phyloP scores from a whole-genome alignment of 495 filamentous ascomycete species.

The Lindgomyces ingoldianus region DNA sequence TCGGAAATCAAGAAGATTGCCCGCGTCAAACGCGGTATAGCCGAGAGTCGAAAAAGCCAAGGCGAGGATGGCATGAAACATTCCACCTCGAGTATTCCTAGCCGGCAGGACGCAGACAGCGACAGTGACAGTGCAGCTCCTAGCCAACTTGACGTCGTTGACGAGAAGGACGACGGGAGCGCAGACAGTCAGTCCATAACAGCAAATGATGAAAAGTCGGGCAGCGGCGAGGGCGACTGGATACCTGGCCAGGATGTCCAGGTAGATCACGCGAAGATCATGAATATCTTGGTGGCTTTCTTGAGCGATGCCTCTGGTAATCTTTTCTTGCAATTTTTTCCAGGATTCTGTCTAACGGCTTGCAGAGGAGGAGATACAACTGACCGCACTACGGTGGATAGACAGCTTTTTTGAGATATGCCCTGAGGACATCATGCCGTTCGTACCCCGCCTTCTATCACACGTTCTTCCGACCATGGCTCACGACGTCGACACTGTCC shows the following conservation, averaged over 20 bases:
- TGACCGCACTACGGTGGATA: conserved; percentile 92
- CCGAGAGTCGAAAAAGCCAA: conserved; percentile 73
- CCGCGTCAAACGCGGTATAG: conserved; percentile 85
- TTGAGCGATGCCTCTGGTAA: conserved; percentile 74
- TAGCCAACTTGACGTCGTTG: conserved; percentile 21
- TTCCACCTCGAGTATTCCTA: conserved; percentile 62
- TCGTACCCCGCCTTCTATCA: conserved; percentile 86
- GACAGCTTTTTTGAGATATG: conserved; percentile 96
- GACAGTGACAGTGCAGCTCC: conserved; percentile 22
- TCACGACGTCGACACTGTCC: conserved; percentile 82
- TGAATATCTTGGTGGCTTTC: conserved; percentile 89
- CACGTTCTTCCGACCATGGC: conserved; percentile 94
- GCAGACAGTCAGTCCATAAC: conserved; percentile 50
- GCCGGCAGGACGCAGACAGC: conserved; percentile 25
- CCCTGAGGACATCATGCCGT: conserved; percentile 94
- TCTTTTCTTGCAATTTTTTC: not conserved
- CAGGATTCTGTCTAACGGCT: conserved; percentile 15
- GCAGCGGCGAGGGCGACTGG: conserved; percentile 83
- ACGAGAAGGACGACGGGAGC: conserved; percentile 51
- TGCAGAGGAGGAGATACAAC: conserved; percentile 81
- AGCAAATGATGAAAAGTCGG: conserved; percentile 61
- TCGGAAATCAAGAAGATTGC: conserved; percentile 94
- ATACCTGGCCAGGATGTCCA: conserved; percentile 96
- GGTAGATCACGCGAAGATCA: conserved; percentile 86
- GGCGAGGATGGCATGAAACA: conserved; percentile 66